phyloP scores from a whole-genome alignment of 2,329 filamentous ascomycete species.

The Metarhizium robertsii region DNA sequence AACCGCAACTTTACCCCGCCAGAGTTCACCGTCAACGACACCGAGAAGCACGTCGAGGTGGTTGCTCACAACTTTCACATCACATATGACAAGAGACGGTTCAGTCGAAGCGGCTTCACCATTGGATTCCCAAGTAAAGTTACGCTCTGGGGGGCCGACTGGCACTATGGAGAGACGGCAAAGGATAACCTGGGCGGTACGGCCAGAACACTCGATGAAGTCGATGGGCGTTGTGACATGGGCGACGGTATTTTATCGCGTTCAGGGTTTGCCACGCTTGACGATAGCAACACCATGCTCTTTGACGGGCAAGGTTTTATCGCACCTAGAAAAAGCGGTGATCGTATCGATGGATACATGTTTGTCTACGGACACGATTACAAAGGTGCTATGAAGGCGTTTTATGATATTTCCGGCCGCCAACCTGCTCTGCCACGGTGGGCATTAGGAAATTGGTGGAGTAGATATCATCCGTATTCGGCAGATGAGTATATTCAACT shows the following conservation, averaged over 20 bases:
- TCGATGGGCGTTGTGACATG: constrained; percentile 39
- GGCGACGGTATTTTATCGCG: constrained; percentile 41
- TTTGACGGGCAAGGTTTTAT: constrained; percentile 45
- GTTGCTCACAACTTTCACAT: constrained; percentile 45
- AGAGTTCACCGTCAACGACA: constrained; percentile 37
- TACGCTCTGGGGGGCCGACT: constrained; percentile 9
- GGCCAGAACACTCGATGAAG: constrained; percentile 43
- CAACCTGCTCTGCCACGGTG: constrained; percentile 49
- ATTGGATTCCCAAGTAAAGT: constrained; percentile 33
- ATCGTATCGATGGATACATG: constrained; percentile 46
- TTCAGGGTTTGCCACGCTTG: constrained; percentile 40
- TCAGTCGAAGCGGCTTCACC: constrained; percentile 39
- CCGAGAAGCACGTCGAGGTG: constrained; percentile 39
- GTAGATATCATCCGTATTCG: constrained; percentile 48
- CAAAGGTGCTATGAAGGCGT: constrained; percentile 39
- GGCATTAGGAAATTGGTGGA: constrained; percentile 57
- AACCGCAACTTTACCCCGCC: constrained; percentile 31
- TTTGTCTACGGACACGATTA: constrained; percentile 51
- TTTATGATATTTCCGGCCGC: constrained; percentile 45
- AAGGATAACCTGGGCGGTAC: constrained; percentile 34
- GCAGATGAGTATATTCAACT: constrained; percentile 45
- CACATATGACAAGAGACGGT: constrained; percentile 47
- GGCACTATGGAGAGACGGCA: constrained; percentile 40
- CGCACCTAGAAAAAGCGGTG: constrained; percentile 32
- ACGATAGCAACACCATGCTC: constrained; percentile 47